Base-by-base conservation (phyloP, 495 filamentous ascomycete genomes). In the Tuber umbilicatum region DNA sequence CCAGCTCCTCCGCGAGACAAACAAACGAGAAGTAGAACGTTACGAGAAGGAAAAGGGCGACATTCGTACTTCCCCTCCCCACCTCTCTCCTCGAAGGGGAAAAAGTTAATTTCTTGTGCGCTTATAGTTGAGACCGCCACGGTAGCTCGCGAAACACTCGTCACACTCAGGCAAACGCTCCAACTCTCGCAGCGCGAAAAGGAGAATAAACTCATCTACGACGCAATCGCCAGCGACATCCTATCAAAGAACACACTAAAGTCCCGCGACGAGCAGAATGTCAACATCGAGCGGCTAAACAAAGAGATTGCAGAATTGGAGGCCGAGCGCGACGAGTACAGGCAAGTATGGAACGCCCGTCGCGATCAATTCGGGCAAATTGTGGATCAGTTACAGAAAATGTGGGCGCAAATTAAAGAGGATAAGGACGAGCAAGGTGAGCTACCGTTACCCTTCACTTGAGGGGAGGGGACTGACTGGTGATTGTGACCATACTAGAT, bases 301-400 rank as follows among this genome's bases (percentile, higher is more conserved):
- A 89, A 90, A 69, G 95, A 99, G 85, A 97, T 97, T 82, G 87
- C 87, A 1, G 94, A 97, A 77, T 84, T 99, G 79, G 89, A 95
- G 84, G 87, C 88, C 68, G 93, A 98, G 84, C 92, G 92, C 82
- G 86, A 88, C 83, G 89, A 91, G 47, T 97, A 95, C 83, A 90
- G 89, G 16, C 86, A 86, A 70, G 97, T 93, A 5, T 98, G 94
- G 94, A 85, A 87, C 27, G 93, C 97, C 82, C 87, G 96, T 45
- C 84, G 93, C 60, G 91, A 91, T 80, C 93, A 97, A 84, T 99
- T 98, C 84, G 92, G 90, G 19, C 86, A 89, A 77, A 95, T 99
- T 81, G 92, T 97, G 74, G 93, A 94, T 55, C 94, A 98, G 85
- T 92, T 93, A 6, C 92, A 91, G 89, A 87, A 92, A 75, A 87